Conservation (phyloP, 1,284 basidiomycete genomes). For the Tilletia caries region DNA sequence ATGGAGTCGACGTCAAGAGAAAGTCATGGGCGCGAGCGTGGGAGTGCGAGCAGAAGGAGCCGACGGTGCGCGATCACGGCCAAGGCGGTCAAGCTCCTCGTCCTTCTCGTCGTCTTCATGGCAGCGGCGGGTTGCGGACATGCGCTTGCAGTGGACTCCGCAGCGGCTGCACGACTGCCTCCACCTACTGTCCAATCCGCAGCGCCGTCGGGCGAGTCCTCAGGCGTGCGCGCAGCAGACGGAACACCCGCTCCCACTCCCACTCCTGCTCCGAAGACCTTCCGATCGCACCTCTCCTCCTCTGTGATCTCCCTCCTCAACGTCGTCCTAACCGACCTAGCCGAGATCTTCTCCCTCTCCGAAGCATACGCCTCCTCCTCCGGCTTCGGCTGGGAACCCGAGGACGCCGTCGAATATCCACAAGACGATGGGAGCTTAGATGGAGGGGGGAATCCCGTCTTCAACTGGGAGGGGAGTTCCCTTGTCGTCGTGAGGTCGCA, state of each 20-base stretch:
- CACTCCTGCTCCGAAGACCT: no score
- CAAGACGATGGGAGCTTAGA: background rate
- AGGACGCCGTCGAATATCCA: background rate
- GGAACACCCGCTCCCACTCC: background rate
- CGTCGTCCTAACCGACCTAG: background rate
- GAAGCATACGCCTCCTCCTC: background rate
- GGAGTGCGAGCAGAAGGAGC: no score
- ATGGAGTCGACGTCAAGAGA: no score
- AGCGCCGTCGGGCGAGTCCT: no score
- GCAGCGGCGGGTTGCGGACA: background rate
- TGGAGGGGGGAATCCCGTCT: background rate
- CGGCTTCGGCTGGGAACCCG: conserved; percentile 11
- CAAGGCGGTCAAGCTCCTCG: background rate
- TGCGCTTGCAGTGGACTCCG: background rate
- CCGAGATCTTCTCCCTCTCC: conserved; percentile 7
- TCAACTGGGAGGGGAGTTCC: background rate
- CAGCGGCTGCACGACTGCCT: background rate
- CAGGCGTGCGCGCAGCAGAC: no score
- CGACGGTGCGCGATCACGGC: no score
- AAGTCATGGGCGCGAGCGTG: no score
- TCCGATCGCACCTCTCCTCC: background rate
- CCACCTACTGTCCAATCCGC: background rate
- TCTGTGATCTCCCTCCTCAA: background rate
- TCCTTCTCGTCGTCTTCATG: background rate
- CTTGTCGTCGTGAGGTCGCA: conserved; percentile 27